These are phyloP conservation scores for Penicillium aurantiogriseum DNA, from an alignment of 2,329 filamentous ascomycete species.

Conservation along the genomic window DNA sequence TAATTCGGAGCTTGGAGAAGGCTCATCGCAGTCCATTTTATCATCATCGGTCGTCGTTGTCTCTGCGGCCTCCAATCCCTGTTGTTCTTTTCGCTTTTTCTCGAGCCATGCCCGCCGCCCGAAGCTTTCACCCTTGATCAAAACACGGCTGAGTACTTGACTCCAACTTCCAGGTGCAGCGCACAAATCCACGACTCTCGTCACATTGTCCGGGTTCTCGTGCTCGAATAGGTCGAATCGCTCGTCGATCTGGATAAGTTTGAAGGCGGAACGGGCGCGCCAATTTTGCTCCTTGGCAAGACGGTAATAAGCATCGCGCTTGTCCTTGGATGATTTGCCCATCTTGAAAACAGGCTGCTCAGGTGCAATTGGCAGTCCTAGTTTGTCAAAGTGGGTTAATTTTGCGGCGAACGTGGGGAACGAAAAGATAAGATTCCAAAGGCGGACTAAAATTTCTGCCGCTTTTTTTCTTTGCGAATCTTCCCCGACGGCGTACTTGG, in stretches of 20 bases:
- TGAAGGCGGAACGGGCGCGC: slow-evolving; percentile 94
- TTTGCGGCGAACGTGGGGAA: slow-evolving; percentile 30
- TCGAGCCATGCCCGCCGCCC: slow-evolving; percentile 85
- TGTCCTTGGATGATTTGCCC: slow-evolving; percentile 98
- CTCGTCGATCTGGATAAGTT: slow-evolving; percentile 91
- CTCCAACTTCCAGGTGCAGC: slow-evolving; percentile 97
- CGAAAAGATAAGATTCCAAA: slow-evolving; percentile 35
- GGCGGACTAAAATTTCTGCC: slow-evolving; percentile 34
- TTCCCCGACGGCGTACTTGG: slow-evolving; percentile 14
- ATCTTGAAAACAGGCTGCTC: slow-evolving; percentile 47
- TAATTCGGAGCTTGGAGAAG: slow-evolving; percentile 32
- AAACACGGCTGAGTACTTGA: slow-evolving; percentile 86
- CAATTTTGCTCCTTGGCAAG: slow-evolving; percentile 98
- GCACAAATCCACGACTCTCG: slow-evolving; percentile 90
- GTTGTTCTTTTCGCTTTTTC: slow-evolving; percentile 63
- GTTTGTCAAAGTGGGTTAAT: slow-evolving; percentile 16
- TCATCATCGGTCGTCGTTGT: slow-evolving; percentile 17
- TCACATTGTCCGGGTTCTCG: slow-evolving; percentile 64
- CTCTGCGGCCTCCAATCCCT: slow-evolving; percentile 24
- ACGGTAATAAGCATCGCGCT: slow-evolving; percentile 95
- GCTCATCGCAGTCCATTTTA: slow-evolving; percentile 27
- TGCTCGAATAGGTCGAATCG: slow-evolving; percentile 89
- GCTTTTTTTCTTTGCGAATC: slow-evolving; percentile 35
- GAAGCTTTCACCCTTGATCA: slow-evolving; percentile 92
- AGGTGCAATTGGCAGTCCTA: slow-evolving; percentile 4